Base-by-base conservation (phyloP, 768 basidiomycete genomes). In the Pleurotus sapidus region DNA sequence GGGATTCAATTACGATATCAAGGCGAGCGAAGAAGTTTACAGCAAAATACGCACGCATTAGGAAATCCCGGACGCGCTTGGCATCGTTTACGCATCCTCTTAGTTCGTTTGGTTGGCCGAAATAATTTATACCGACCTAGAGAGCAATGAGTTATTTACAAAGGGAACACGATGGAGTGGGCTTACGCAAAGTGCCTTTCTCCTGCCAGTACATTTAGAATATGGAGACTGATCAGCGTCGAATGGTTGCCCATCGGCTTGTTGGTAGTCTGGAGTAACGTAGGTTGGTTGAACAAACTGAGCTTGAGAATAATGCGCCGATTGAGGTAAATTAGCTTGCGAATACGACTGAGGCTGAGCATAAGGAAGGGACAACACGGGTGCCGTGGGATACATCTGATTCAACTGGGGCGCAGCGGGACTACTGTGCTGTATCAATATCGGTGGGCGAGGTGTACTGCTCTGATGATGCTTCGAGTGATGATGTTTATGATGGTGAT, bases 81-180 rank as follows among this genome's bases (percentile, higher is more conserved):
- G 87, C 87, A 66, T 95, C 93, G 60, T 94, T 94, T 64, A 93
- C 79, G 63, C 93, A 94, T 5, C 93, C 93, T 0, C 74, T 74
- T 12, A 94, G 79, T 59, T 81, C 83, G 55, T 84, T 79, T 2
- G 67, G 65, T 48, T 88, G 84, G 0, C 90, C 89, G 9, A 63
- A 64, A 65, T 94, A 94, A 65, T 89, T 89, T 61, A 93, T 88
- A 1, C 91, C 91, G 66, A 94, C 90, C 86, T 87, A 57, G 20
- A 14, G 37, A 46, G 23, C 12, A 58, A 43, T 34, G 30, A 51
- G 45, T 11, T 46, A 65, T 59, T 34, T 49, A 60, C 34, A 64
- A 17, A 14, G 25, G n/a, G 38, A 38, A 14, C 17, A 47, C 40
- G 25, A 50, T 1, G 1, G 18, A 11, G n/a, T 14, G 45, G 24